Evolutionary conservation across 768 basidiomycete genomes (phyloP).

Genomic region (Mrakia hoshinonis): DNA sequence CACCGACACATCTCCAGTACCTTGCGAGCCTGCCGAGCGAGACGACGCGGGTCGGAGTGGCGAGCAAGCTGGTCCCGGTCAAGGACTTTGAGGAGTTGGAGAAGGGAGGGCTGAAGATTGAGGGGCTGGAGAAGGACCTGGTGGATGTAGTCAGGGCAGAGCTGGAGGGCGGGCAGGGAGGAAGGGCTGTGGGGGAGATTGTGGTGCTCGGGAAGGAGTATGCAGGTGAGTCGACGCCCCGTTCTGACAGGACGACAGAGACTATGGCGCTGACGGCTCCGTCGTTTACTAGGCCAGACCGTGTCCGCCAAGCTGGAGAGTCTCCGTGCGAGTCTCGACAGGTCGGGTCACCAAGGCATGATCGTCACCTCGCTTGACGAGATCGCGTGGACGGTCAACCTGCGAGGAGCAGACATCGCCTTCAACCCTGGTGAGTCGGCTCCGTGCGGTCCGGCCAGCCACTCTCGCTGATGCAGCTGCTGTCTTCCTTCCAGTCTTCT

Average conservation of each 20-base stretch:
- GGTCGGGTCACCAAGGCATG: conserved; percentile 52
- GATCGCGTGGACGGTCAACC: conserved; percentile 60
- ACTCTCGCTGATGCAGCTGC: too few relatives aligned
- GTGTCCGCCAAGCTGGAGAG: conserved; percentile 58
- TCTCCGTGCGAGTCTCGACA: conserved; percentile 57
- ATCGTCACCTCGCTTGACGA: conserved; percentile 88
- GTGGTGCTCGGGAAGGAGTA: too few relatives aligned
- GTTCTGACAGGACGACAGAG: too few relatives aligned
- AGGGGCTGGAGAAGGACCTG: too few relatives aligned
- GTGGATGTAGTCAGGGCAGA: too few relatives aligned
- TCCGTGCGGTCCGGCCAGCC: too few relatives aligned
- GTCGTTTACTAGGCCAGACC: conserved; percentile 52
- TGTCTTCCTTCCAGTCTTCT: conserved; percentile 75
- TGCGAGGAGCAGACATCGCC: conserved; percentile 83
- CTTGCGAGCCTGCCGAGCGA: not conserved
- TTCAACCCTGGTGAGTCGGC: conserved; percentile 62
- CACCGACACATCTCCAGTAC: not conserved
- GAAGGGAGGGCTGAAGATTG: too few relatives aligned
- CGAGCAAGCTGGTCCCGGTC: too few relatives aligned
- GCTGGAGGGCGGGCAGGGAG: too few relatives aligned
- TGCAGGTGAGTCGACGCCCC: too few relatives aligned
- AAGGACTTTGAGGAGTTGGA: too few relatives aligned
- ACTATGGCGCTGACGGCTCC: not conserved
- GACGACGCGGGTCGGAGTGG: not conserved
- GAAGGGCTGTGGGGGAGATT: too few relatives aligned